Percentiles rank a stretch among this genome's conserved stretches.
Conservation (phyloP, 179 eudicot genomes). For the Actinidia chinensis region DNA sequence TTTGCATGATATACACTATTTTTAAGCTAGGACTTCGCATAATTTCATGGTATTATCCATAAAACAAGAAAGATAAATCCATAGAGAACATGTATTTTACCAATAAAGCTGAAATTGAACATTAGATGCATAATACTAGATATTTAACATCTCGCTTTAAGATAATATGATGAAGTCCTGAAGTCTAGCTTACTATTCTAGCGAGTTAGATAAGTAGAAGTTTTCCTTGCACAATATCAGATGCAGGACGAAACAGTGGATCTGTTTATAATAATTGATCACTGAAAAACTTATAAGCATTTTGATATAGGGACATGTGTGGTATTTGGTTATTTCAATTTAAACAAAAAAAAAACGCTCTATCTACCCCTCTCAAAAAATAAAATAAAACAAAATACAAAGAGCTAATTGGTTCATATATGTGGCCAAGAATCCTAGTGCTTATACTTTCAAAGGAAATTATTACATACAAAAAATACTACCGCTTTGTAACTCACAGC, state of each 20-base stretch:
- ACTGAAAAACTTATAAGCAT: too few relatives aligned
- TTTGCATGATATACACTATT: background rate
- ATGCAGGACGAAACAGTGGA: too few relatives aligned
- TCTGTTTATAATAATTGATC: too few relatives aligned
- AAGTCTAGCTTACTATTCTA: too few relatives aligned
- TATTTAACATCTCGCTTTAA: background rate
- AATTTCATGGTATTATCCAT: background rate
- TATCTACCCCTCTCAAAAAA: too few relatives aligned
- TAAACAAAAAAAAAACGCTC: too few relatives aligned
- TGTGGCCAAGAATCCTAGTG: background rate
- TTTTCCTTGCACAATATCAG: too few relatives aligned
- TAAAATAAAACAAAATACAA: background rate
- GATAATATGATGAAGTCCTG: too few relatives aligned
- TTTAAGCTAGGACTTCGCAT: conserved; percentile 3
- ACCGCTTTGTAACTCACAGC: background rate
- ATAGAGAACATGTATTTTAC: background rate
- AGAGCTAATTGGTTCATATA: background rate
- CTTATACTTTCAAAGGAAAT: background rate
- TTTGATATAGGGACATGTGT: too few relatives aligned
- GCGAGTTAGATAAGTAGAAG: too few relatives aligned
- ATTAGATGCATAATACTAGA: too few relatives aligned
- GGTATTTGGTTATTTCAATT: too few relatives aligned
- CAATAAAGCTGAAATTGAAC: background rate
- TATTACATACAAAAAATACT: background rate
- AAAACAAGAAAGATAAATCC: background rate